phyloP scores from a whole-genome alignment of 495 filamentous ascomycete species.

The Penicillium coffeae region DNA sequence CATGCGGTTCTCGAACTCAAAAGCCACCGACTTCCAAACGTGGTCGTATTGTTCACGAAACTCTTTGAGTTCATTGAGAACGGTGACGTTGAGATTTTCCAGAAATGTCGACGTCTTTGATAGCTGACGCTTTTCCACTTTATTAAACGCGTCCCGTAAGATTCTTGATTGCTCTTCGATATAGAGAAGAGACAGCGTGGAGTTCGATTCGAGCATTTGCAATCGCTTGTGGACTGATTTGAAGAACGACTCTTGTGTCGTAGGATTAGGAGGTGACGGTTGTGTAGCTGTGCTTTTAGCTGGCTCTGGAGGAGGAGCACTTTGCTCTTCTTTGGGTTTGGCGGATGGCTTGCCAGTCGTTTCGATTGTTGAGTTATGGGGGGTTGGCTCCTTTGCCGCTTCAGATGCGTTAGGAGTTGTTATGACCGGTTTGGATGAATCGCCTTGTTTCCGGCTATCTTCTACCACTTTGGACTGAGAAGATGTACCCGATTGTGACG shows the following conservation, averaged over 20 bases:
- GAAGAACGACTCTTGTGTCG: constrained; percentile 95
- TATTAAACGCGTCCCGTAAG: constrained; percentile 83
- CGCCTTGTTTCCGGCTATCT: constrained; percentile 20
- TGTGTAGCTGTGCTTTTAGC: constrained; percentile 50
- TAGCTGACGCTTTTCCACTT: constrained; percentile 85
- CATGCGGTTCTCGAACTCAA: constrained; percentile 80
- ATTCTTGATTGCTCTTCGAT: constrained; percentile 95
- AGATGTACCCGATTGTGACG: constrained; percentile 6
- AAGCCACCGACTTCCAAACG: constrained; percentile 90
- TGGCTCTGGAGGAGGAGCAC: constrained; percentile 26
- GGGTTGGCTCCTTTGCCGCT: constrained; percentile 15
- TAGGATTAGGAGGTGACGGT: constrained; percentile 63
- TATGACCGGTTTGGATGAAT: constrained; percentile 11
- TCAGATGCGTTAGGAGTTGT: constrained; percentile 19
- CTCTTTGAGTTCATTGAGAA: constrained; percentile 75
- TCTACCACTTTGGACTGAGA: constrained; percentile 11
- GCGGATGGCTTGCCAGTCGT: constrained; percentile 16
- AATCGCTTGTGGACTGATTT: constrained; percentile 92
- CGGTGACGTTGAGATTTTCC: constrained; percentile 77
- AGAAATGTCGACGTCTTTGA: constrained; percentile 78
- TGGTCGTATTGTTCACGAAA: constrained; percentile 89
- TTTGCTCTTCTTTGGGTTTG: constrained; percentile 31
- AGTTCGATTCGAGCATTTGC: constrained; percentile 85
- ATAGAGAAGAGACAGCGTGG: constrained; percentile 88
- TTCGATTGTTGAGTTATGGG: constrained; percentile 25